Conservation (phyloP, 108 stramenopile species). For the Pseudonitzschia delicatissima region DNA sequence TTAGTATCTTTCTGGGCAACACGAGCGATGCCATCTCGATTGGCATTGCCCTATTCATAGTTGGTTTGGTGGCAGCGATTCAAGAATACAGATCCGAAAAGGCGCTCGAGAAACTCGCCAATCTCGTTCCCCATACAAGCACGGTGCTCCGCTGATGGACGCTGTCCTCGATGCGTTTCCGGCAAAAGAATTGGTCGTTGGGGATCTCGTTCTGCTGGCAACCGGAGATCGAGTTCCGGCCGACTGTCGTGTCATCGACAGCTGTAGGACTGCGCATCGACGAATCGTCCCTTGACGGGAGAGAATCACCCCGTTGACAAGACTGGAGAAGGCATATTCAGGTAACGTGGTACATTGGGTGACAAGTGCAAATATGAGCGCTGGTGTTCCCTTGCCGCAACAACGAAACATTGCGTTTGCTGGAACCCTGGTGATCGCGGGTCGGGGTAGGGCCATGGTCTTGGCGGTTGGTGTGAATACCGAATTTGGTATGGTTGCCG, state of each 20-base stretch:
- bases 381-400: constrained; percentile 70
- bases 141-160: constrained; percentile 83
- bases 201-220: constrained; percentile 87
- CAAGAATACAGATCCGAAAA: constrained; percentile 94
- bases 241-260: constrained; percentile 86
- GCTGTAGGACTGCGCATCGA: constrained; percentile 76
- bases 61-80: constrained; percentile 89
- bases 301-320: constrained; percentile 87
- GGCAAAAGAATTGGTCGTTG: constrained; percentile 89
- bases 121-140: constrained; percentile 85
- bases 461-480: constrained; percentile 82
- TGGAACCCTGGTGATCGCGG: constrained; percentile 89
- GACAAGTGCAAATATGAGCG: too few species aligned
- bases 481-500: constrained; percentile 91
- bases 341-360: not conserved
- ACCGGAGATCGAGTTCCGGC: constrained; percentile 87
- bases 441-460: constrained; percentile 88
- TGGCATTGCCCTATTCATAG: constrained; percentile 88
- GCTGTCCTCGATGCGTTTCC: constrained; percentile 60
- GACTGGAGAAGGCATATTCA: constrained; percentile 41
- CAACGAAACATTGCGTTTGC: constrained; percentile 92
- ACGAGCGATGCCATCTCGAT: constrained; percentile 91
- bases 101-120: constrained; percentile 83
- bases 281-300: constrained; percentile 90
- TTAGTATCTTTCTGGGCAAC: constrained; percentile 84